Evolutionary conservation across 1,284 basidiomycete species (phyloP), one percentile per base, ranked within the genome.

Genomic region (Mycena sp.): DNA sequence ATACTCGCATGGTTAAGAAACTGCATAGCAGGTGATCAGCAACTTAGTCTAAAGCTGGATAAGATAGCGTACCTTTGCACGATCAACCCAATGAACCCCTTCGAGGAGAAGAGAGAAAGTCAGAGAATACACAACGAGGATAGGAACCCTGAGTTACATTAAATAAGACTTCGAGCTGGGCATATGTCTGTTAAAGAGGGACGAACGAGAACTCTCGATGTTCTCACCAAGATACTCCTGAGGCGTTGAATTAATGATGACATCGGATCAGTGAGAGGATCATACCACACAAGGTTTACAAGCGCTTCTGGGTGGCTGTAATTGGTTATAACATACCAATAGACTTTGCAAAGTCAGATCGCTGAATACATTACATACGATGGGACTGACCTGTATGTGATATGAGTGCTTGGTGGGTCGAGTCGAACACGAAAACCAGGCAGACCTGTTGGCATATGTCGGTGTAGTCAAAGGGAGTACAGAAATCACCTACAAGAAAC

Each of bases 1-100:
- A 87, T n/a, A 86, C 82, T 21, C 86, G 79, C 62, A 83, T 67
- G 23, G 81, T 78, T 65, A 86, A 76, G 70, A 86, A 87, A 38
- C 84, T 85, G 63, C n/a, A 23, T 32, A 21, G 38, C 26, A 28
- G 7, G 37, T 26, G 5, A 37, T 46, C 4, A 61, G 25, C 14
- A 3, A 40, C 14, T 35, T 26, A n/a, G 11, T 49, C 46, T 2
- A 35, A 40, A 32, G 2, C 17, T 17, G 14, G 28, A 38, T n/a
- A 37, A 46, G 37, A 38, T 19, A n/a, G 52, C 76, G 46, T 63
- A 85, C 84, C 78, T 75, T 80, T 86, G 85, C 1, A 86, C 85
- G 11, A 86, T 71, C 21, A 86, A 70, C 2, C 84, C 84, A 43
- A 85, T 83, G 56, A 85, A 76, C 3, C 81, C 84, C 84, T 86